Conservation (phyloP, 2,329 filamentous ascomycete species). For the Clarireedia homoeocarpa region DNA sequence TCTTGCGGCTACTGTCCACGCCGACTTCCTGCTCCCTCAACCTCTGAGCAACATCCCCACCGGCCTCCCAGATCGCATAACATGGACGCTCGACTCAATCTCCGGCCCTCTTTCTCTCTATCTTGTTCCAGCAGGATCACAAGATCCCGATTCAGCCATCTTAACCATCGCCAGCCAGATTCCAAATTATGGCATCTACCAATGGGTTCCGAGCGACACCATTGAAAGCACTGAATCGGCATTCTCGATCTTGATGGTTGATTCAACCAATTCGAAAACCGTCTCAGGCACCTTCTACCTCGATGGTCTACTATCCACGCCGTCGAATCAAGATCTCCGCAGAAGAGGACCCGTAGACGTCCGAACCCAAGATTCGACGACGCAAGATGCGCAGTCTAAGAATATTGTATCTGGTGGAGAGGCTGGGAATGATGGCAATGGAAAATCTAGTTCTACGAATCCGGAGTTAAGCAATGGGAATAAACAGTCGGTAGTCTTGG, state of each 20-base stretch:
- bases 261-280: not conserved
- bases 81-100: not conserved
- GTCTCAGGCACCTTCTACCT: not conserved
- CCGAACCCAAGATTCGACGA: not conserved
- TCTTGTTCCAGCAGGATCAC: not conserved
- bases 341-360: not conserved
- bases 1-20: not conserved
- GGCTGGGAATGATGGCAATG: too few relatives aligned
- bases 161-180: not conserved
- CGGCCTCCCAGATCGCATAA: not conserved
- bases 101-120: not conserved
- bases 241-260: not conserved
- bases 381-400: too few relatives aligned
- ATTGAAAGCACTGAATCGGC: not conserved
- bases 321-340: not conserved
- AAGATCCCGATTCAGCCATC: not conserved
- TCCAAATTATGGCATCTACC: not conserved
- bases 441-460: too few relatives aligned
- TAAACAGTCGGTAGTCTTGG: not conserved
- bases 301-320: not conserved
- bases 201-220: not conserved
- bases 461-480: too few relatives aligned
- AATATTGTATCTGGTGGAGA: too few relatives aligned
- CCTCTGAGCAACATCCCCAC: not conserved
- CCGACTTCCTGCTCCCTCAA: not conserved